A percentile compares a stretch with the other conserved stretches of the same genome.
Conservation (phyloP, 2,329 filamentous ascomycete genomes). For the Pseudopithomyces maydicus region DNA sequence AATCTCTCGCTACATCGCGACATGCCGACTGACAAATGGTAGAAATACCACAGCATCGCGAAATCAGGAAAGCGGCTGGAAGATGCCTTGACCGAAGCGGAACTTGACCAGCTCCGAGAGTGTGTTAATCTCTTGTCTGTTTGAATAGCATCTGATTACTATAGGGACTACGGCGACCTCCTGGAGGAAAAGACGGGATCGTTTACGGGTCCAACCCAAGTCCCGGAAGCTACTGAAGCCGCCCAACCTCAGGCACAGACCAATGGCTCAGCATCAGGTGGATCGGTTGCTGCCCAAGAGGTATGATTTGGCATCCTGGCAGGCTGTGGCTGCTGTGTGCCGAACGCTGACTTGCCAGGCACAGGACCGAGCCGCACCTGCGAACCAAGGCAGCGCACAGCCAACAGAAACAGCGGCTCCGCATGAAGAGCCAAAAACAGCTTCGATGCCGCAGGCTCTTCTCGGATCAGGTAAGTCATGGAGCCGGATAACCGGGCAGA, state of each 20-base stretch:
- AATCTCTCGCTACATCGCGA: not conserved
- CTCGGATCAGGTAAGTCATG: constrained; percentile 40
- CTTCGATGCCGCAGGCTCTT: constrained; percentile 41
- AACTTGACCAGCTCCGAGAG: constrained; percentile 37
- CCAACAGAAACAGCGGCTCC: constrained; percentile 19
- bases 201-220: constrained; percentile 22
- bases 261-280: constrained; percentile 14
- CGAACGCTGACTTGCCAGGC: constrained; percentile 26
- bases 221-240: constrained; percentile 30
- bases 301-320: constrained; percentile 28
- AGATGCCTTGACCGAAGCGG: constrained; percentile 38
- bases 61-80: constrained; percentile 42
- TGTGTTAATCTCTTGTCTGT: constrained; percentile 16
- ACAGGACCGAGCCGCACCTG: constrained; percentile 35
- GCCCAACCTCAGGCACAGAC: constrained; percentile 25
- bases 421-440: constrained; percentile 25
- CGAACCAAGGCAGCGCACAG: constrained; percentile 24
- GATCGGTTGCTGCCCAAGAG: constrained; percentile 18
- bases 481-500: constrained; percentile 17
- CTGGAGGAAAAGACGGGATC: constrained; percentile 26
- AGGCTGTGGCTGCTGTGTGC: constrained; percentile 15
- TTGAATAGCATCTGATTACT: constrained; percentile 1
- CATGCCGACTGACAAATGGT: not conserved
- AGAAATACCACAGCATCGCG: constrained; percentile 48
- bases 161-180: constrained; percentile 39